phyloP scores from a whole-genome alignment of 2,329 filamentous ascomycete species.

The Rhynchosporium agropyri region DNA sequence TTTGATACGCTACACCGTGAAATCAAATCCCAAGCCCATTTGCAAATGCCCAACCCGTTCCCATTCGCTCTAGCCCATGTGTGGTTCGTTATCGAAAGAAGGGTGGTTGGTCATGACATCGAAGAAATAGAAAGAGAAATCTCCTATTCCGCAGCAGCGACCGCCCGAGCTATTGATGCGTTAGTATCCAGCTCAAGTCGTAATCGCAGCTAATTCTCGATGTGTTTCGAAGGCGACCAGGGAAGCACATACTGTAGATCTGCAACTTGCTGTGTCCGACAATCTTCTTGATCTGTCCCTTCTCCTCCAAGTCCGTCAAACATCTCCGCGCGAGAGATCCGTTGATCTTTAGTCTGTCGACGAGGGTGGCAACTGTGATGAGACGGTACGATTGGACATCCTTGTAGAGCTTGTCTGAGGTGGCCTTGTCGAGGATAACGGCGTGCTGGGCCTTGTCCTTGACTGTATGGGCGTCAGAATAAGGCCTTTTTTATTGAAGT shows the following conservation, averaged over 20 bases:
- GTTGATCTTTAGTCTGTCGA: conserved; percentile 99
- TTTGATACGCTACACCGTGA: conserved; percentile 44
- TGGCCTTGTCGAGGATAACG: conserved; percentile 98
- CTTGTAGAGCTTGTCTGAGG: conserved; percentile 98
- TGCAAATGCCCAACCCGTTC: conserved; percentile 41
- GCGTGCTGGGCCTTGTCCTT: conserved; percentile 99
- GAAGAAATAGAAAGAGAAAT: conserved; percentile 33
- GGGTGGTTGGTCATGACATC: conserved; percentile 39
- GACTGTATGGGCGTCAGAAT: conserved; percentile 61
- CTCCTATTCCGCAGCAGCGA: conserved; percentile 53
- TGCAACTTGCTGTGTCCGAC: conserved; percentile 95
- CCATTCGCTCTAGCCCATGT: conserved; percentile 36
- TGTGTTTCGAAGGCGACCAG: not conserved
- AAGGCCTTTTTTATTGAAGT: not conserved
- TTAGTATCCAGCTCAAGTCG: conserved; percentile 40
- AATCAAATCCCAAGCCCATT: conserved; percentile 38
- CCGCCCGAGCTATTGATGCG: conserved; percentile 57
- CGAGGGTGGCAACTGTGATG: conserved; percentile 96
- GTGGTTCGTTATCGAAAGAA: conserved; percentile 36
- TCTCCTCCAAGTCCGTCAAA: conserved; percentile 92
- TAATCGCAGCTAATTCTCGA: not conserved
- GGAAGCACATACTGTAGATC: conserved; percentile 83
- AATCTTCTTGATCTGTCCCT: conserved; percentile 97
- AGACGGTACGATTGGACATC: conserved; percentile 99
- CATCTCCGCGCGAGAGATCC: conserved; percentile 91